Evolutionary conservation across 192 early-diverging fungal genomes (phyloP).

Genomic region (Podila epigama): DNA sequence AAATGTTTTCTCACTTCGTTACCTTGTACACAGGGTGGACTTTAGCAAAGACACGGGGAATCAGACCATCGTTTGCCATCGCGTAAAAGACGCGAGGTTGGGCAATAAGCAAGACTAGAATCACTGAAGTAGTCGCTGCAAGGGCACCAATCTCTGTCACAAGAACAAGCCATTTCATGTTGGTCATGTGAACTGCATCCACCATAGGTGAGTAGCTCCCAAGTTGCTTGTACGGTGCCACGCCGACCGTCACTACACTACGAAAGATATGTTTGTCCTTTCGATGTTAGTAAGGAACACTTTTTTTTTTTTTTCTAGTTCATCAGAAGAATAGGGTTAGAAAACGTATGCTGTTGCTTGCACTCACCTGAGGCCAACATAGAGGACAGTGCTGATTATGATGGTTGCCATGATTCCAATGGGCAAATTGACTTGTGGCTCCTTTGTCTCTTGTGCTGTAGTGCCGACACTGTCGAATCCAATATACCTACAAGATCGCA

Average conservation of each 20-base stretch:
- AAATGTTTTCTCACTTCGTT: neutral
- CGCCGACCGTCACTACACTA: constrained; percentile 76
- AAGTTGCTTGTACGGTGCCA: constrained; percentile 64
- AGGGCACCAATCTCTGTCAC: constrained; percentile 81
- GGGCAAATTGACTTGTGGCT: constrained; percentile 85
- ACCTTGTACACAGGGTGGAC: constrained; percentile 67
- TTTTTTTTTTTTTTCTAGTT: neutral
- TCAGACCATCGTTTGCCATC: constrained; percentile 84
- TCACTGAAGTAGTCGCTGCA: constrained; percentile 80
- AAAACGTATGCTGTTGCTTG: neutral
- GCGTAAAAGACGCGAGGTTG: constrained; percentile 90
- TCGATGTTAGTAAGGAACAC: too few relatives aligned
- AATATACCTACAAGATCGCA: constrained; percentile 65
- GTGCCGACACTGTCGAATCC: constrained; percentile 92
- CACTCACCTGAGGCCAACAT: constrained; percentile 73
- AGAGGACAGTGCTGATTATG: constrained; percentile 75
- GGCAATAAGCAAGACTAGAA: constrained; percentile 75
- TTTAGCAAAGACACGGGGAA: constrained; percentile 74
- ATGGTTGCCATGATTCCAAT: constrained; percentile 87
- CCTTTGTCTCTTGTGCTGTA: constrained; percentile 80
- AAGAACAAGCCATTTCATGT: constrained; percentile 73
- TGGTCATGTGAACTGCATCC: constrained; percentile 49
- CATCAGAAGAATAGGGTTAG: neutral
- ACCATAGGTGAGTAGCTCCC: constrained; percentile 64
- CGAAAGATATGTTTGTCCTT: neutral